A percentile compares a stretch with the other conserved stretches of the same genome.
Evolutionary conservation across 2,329 filamentous ascomycete genomes (phyloP).

Genomic region (Coleophoma cylindrospora): DNA sequence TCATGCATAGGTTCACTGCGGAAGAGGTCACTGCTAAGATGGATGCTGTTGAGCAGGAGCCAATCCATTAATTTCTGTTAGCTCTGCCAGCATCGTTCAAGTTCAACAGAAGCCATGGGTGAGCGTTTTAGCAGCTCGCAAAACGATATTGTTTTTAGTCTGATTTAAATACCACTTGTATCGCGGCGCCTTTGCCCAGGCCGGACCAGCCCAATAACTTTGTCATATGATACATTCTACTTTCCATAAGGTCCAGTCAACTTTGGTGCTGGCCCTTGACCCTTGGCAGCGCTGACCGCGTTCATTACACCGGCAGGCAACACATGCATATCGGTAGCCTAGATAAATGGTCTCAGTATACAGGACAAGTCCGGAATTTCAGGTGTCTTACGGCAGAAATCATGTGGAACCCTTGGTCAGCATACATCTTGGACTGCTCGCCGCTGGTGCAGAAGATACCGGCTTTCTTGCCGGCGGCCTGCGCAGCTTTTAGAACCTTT

Average conservation of each 20-base stretch:
- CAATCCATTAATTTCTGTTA: no score
- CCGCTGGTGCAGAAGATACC: conserved; percentile 54
- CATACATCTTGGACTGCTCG: conserved; percentile 50
- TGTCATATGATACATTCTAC: background rate
- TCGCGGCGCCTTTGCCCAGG: no score
- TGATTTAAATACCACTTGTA: no score
- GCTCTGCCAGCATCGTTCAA: no score
- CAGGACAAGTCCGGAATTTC: no score
- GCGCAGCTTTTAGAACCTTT: conserved; percentile 50
- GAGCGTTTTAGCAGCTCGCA: no score
- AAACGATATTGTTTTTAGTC: no score
- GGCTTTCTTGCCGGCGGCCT: conserved; percentile 59
- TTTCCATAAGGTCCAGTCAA: conserved; percentile 24
- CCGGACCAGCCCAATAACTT: background rate
- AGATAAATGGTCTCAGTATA: conserved; percentile 10
- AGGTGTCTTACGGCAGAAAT: conserved; percentile 31
- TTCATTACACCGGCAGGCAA: conserved; percentile 40
- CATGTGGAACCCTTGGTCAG: conserved; percentile 56
- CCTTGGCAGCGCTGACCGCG: conserved; percentile 42
- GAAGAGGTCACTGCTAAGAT: conserved; percentile 64
- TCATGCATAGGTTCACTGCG: conserved; percentile 73
- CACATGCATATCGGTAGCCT: conserved; percentile 49
- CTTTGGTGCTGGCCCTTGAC: conserved; percentile 23
- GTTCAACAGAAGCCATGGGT: no score
- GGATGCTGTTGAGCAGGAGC: conserved; percentile 44